A percentile compares a stretch with the other conserved stretches of the same genome.
Evolutionary conservation across 768 basidiomycete species (phyloP).

Genomic region (Amanita brunnescens): DNA sequence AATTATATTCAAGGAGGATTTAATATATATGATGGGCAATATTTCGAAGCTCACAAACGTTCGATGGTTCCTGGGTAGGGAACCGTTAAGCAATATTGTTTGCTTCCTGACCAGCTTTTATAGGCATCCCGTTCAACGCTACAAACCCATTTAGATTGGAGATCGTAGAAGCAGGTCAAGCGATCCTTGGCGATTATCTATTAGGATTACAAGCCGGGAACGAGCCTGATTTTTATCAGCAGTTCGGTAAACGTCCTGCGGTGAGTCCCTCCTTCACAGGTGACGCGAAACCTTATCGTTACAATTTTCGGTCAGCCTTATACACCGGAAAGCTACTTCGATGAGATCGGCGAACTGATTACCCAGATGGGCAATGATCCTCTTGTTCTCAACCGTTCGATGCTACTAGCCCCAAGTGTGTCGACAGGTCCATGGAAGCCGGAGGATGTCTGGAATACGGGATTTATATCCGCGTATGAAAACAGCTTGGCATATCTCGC

Average conservation of each 20-base stretch:
- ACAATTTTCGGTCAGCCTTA: slow-evolving; percentile 14
- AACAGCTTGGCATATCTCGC: slow-evolving; percentile 34
- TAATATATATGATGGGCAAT: slow-evolving; percentile 58
- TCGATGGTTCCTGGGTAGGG: slow-evolving; percentile 41
- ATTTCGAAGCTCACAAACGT: slow-evolving; percentile 50
- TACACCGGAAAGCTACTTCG: slow-evolving; percentile 34
- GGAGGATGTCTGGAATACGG: slow-evolving; percentile 38
- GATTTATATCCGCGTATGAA: slow-evolving; percentile 36
- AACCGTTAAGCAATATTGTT: neutral
- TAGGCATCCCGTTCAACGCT: slow-evolving; percentile 58
- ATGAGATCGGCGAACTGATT: slow-evolving; percentile 38
- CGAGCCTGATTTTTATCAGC: slow-evolving; percentile 66
- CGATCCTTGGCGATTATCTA: slow-evolving; percentile 55
- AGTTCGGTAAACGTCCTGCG: slow-evolving; percentile 32
- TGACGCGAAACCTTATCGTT: neutral
- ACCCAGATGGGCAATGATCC: slow-evolving; percentile 27
- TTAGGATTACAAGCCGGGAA: slow-evolving; percentile 68
- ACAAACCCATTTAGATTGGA: slow-evolving; percentile 40
- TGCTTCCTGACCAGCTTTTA: neutral
- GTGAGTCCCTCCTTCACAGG: slow-evolving; percentile 16
- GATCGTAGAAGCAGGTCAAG: slow-evolving; percentile 50
- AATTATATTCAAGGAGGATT: slow-evolving; percentile 51
- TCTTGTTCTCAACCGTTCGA: slow-evolving; percentile 25
- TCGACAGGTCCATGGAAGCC: slow-evolving; percentile 42
- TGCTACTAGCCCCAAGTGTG: slow-evolving; percentile 58